These are phyloP conservation scores for Fusarium marasasianum DNA, from an alignment of 2,329 filamentous ascomycete species.

Conservation along the genomic window DNA sequence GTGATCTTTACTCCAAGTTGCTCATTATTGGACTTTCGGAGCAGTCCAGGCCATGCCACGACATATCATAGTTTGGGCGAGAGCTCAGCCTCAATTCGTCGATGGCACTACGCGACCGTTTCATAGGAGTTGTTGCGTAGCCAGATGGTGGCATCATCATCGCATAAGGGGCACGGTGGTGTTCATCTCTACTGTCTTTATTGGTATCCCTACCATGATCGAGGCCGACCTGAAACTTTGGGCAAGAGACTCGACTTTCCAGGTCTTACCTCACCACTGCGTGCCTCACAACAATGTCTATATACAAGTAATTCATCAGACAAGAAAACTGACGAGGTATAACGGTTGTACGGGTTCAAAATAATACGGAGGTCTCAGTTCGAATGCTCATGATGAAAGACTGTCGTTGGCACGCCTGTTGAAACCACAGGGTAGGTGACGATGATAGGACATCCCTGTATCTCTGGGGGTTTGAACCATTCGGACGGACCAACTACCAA, in stretches of 20 bases:
- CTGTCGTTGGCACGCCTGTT: not conserved
- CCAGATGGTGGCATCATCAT: not conserved
- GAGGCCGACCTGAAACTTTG: not conserved
- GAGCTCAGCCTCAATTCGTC: conserved; percentile 7
- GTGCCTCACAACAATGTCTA: not conserved
- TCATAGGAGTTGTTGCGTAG: not conserved
- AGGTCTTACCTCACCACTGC: not conserved
- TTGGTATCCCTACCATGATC: not conserved
- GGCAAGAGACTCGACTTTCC: not conserved
- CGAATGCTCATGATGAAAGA: not conserved
- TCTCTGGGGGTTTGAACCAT: not conserved
- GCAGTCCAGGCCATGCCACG: conserved; percentile 23
- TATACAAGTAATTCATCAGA: no score
- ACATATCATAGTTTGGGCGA: conserved; percentile 2
- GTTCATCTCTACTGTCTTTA: not conserved
- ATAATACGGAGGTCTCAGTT: not conserved
- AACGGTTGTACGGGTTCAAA: not conserved
- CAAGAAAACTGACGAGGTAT: not conserved
- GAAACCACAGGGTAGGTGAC: conserved; percentile 11
- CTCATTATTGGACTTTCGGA: not conserved
- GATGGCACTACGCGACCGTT: not conserved
- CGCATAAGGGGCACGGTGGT: not conserved
- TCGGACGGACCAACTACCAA: not conserved
- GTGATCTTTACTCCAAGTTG: conserved; percentile 15
- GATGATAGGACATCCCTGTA: not conserved